A percentile compares a stretch with the other conserved stretches of the same genome.
Evolutionary conservation across 1,284 basidiomycete species (phyloP).

Genomic region (Neolentinus lepideus): DNA sequence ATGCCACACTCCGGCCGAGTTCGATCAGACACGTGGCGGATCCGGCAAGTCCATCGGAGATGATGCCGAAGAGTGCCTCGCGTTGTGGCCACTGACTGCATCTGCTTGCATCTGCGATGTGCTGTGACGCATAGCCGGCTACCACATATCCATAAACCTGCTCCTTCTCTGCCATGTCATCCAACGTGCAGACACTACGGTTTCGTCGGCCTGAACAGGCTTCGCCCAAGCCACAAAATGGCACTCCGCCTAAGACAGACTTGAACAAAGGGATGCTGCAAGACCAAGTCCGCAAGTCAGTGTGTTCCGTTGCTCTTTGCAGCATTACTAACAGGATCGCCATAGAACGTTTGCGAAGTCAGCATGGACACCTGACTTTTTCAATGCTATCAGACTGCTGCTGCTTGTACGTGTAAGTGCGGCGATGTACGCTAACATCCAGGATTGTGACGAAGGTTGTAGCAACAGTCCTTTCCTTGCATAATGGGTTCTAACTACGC

Average conservation of each 20-base stretch:
- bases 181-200: background rate
- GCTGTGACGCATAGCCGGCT: background rate
- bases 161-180: background rate
- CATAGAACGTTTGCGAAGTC: conserved; percentile 34
- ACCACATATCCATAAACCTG: background rate
- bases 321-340: background rate
- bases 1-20: no score
- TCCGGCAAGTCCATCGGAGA: no score
- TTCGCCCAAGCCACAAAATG: background rate
- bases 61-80: background rate
- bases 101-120: background rate
- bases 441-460: conserved; percentile 99
- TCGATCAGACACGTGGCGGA: no score
- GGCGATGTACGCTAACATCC: conserved; percentile 94
- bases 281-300: conserved; percentile 66
- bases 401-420: conserved; percentile 78
- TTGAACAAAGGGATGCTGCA: conserved; percentile 41
- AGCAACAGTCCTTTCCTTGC: conserved; percentile 26
- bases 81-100: background rate
- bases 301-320: background rate
- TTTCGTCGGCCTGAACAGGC: background rate
- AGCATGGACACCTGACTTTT: conserved; percentile 82
- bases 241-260: background rate
- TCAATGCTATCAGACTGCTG: conserved; percentile 77
- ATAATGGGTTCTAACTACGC: background rate